Evolutionary conservation across 2,329 filamentous ascomycete genomes (phyloP).

Genomic region (Elsinoe fawcettii): DNA sequence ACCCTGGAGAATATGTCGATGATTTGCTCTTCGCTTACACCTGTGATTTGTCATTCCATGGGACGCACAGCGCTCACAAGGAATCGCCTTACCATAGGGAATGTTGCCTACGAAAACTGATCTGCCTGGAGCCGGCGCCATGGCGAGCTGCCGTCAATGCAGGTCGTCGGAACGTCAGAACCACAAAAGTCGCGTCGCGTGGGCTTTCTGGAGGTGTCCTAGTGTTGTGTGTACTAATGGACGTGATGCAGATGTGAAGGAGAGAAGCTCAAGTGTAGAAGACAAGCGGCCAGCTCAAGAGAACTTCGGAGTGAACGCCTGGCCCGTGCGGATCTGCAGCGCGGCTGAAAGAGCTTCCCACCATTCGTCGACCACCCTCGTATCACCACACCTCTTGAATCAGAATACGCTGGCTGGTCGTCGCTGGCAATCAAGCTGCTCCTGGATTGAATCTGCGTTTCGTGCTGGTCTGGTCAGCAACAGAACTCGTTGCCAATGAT

Average conservation of each 20-base stretch:
- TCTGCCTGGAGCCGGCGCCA: slow-evolving; percentile 51
- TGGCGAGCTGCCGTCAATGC: not conserved
- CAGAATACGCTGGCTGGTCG: too few species aligned
- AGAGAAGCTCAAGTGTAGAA: slow-evolving; percentile 35
- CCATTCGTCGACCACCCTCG: not conserved
- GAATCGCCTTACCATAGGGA: slow-evolving; percentile 56
- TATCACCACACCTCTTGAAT: not conserved
- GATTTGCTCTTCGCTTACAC: slow-evolving; percentile 92
- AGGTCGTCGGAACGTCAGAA: too few species aligned
- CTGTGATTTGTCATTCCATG: slow-evolving; percentile 48
- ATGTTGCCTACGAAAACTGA: slow-evolving; percentile 83
- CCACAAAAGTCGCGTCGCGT: too few species aligned
- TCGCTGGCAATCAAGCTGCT: too few species aligned
- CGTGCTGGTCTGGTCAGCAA: not conserved
- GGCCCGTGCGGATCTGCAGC: slow-evolving; percentile 10
- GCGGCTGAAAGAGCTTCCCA: not conserved
- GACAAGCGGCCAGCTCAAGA: slow-evolving; percentile 25
- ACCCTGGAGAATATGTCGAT: slow-evolving; percentile 86
- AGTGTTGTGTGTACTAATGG: not conserved
- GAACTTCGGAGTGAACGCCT: slow-evolving; percentile 4
- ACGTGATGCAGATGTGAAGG: slow-evolving; percentile 22
- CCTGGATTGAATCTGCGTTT: not conserved
- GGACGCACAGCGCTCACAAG: too few species aligned
- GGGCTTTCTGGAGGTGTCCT: not conserved
- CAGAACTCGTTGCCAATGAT: not conserved